Base-by-base conservation (phyloP, 1,139 yeast genomes). In the Yamadazyma buinensis region DNA sequence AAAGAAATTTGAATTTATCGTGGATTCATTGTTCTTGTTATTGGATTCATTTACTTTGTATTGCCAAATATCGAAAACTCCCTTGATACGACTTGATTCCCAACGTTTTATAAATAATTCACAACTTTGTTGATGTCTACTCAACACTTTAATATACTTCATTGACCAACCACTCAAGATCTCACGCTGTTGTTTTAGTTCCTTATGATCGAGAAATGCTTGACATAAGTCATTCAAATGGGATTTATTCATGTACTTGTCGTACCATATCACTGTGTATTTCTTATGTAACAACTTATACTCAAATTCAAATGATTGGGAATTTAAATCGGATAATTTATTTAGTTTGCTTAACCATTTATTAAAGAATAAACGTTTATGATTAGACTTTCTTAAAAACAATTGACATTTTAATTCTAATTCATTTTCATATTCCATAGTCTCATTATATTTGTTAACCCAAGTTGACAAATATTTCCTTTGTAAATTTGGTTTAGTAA, bases 41-140 rank as follows among this genome's bases (percentile, higher is more conserved):
- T 3, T 4, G n/a, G 13, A n/a, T 34, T 41, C 48, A 34, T 24
- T 39, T 2, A 43, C 34, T 38, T 61, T 61, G 34, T 48, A 56
- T 1, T 48, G 18, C 75, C 75, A 68, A 15, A 68, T 47, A 22
- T 66, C 69, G 35, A 67, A 60, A 9, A 67, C 53, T 0, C 64
- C 49, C 30, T 54, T 54, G 28, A 53, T 30, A 29, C 57, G 51
- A 8, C 57, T 48, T 6, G 44, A 38, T 29, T 63, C 57, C 67
- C 68, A 64, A 36, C 65, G 55, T 18, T 52, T 53, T 8, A 52
- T 43, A 37, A 67, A 67, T 30, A 61, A 46, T 11, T 60, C 64
- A 44, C 65, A 64, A 22, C 64, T 57, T 34, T 64, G 70, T 29
- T 61, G 55, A 39, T 64, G 61, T 29, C 71, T 47, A 13, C 52